Percentiles rank a stretch among this genome's conserved stretches.
Evolutionary conservation across 2,329 filamentous ascomycete species (phyloP).

Genomic region (Talaromyces sp.): DNA sequence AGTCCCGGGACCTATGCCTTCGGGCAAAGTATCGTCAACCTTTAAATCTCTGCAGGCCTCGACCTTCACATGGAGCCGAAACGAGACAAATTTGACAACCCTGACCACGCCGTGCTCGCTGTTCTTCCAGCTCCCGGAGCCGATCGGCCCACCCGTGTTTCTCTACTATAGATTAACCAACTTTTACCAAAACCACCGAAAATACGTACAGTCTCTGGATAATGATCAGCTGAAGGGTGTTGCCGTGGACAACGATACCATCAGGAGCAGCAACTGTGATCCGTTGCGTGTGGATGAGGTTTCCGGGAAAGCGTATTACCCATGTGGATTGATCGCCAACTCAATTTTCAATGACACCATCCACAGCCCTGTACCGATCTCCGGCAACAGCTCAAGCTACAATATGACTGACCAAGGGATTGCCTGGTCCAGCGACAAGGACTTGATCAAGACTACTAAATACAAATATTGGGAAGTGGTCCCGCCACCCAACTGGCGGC

Average conservation of each 20-base stretch:
- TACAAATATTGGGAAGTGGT: slow-evolving; percentile 63
- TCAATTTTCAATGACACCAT: slow-evolving; percentile 96
- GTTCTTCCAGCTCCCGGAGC: slow-evolving; percentile 71
- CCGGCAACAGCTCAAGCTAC: slow-evolving; percentile 47
- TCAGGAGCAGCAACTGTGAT: slow-evolving; percentile 66
- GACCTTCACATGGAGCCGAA: slow-evolving; percentile 24
- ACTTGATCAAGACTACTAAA: slow-evolving; percentile 66
- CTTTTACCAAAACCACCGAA: slow-evolving; percentile 97
- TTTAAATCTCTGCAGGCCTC: slow-evolving; percentile 57
- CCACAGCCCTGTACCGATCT: slow-evolving; percentile 54
- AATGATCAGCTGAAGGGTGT: slow-evolving; percentile 75
- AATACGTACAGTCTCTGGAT: slow-evolving; percentile 88
- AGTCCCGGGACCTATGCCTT: slow-evolving; percentile 18
- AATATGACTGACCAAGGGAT: slow-evolving; percentile 73
- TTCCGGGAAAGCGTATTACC: slow-evolving; percentile 72
- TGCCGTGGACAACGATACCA: slow-evolving; percentile 53
- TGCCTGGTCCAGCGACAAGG: slow-evolving; percentile 78
- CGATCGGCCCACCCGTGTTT: slow-evolving; percentile 74
- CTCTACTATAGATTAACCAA: slow-evolving; percentile 96
- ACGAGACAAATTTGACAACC: slow-evolving; percentile 8
- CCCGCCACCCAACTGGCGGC: slow-evolving; percentile 81
- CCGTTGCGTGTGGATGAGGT: slow-evolving; percentile 57
- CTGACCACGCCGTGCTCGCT: slow-evolving; percentile 60
- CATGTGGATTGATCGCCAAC: slow-evolving; percentile 93
- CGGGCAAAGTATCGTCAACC: slow-evolving; percentile 55